A percentile compares a stretch with the other conserved stretches of the same genome.
phyloP scores from a whole-genome alignment of 495 filamentous ascomycete genomes.

The Neurospora sp. region DNA sequence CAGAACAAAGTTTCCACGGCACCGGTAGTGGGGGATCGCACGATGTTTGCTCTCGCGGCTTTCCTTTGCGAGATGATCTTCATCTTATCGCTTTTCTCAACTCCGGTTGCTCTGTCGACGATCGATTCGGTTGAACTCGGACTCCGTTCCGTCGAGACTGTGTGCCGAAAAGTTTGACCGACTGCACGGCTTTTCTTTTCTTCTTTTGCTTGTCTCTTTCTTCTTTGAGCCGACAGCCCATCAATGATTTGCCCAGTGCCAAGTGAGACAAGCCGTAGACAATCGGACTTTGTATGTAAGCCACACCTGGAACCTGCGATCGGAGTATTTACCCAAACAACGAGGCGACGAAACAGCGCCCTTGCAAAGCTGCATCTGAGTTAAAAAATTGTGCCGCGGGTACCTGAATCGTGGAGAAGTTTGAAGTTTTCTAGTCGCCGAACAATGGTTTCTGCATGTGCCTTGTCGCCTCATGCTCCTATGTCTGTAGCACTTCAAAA shows the following conservation, averaged over 20 bases:
- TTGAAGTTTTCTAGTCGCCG: neutral
- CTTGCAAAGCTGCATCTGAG: neutral
- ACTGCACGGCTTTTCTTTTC: neutral
- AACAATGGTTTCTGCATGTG: neutral
- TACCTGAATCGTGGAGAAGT: neutral
- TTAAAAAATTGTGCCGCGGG: neutral
- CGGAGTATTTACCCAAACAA: neutral
- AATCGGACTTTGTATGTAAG: neutral
- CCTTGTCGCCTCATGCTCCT: neutral
- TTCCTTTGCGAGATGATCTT: neutral
- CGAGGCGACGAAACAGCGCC: neutral
- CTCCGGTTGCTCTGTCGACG: neutral
- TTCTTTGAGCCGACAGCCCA: neutral
- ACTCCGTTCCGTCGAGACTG: neutral
- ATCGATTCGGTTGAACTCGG: neutral
- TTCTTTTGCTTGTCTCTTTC: neutral
- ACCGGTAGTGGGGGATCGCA: neutral
- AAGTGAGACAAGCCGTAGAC: neutral
- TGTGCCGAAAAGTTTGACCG: neutral
- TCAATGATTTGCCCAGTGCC: neutral
- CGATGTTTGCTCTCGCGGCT: neutral
- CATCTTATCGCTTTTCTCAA: neutral
- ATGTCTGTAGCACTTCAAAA: neutral
- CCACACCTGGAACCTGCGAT: neutral
- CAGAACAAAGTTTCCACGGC: neutral